Conservation (phyloP, 257 asterid genomes). For the Paraleonurus japonicus region DNA sequence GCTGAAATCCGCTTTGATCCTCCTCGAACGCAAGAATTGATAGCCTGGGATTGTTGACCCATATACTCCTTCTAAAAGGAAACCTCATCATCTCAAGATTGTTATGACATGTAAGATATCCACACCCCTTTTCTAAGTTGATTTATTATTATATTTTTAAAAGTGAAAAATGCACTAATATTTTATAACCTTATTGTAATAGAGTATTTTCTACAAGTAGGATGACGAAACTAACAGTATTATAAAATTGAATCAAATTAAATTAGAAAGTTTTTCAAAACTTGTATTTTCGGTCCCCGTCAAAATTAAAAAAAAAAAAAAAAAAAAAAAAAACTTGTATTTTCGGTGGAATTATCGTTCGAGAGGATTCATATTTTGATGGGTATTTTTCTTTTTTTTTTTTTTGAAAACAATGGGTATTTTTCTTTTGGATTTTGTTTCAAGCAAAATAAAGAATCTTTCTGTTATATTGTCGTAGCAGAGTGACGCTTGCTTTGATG, state of each 20-base stretch:
- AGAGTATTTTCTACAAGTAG: not conserved
- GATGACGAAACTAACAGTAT: not conserved
- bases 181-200: not conserved
- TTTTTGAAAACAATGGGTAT: too few relatives aligned
- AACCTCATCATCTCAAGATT: not conserved
- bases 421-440: not conserved
- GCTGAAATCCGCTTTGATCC: slow-evolving; percentile 58
- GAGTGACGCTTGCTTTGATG: too few relatives aligned
- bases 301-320: too few relatives aligned
- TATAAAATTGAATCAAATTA: not conserved
- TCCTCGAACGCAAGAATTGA: slow-evolving; percentile 52
- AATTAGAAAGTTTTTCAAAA: not conserved
- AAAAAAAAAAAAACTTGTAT: too few relatives aligned
- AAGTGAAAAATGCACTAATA: not conserved
- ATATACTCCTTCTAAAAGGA: not conserved
- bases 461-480: too few relatives aligned
- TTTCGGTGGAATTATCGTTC: too few relatives aligned
- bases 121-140: not conserved
- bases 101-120: slow-evolving; percentile 15
- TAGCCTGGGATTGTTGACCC: slow-evolving; percentile 4
- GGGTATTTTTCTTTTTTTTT: too few relatives aligned
- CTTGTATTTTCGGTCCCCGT: too few relatives aligned
- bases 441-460: not conserved
- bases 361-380: too few relatives aligned
- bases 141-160: not conserved